phyloP scores from a whole-genome alignment of 176 grass and related monocot genomes.

The Chrysopogon serrulatus region DNA sequence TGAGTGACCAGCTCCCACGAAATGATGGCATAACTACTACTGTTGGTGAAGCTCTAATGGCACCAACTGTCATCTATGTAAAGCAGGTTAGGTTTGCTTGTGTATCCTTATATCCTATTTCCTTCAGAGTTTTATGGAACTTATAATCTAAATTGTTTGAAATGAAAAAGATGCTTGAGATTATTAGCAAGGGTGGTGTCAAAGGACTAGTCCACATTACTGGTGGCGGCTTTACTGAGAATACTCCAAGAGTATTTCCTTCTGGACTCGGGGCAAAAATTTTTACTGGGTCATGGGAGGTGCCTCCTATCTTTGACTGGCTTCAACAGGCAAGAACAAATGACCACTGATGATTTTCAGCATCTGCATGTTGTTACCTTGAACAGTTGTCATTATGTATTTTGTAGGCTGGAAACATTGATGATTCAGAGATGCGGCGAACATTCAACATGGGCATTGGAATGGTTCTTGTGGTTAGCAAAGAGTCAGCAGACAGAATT shows the following conservation, averaged over 20 bases:
- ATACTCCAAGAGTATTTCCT: constrained; percentile 74
- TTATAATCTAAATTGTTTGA: not conserved
- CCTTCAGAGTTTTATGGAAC: not conserved
- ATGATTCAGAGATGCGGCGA: constrained; percentile 77
- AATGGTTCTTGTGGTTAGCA: constrained; percentile 72
- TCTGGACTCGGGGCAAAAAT: constrained; percentile 59
- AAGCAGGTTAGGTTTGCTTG: constrained; percentile 56
- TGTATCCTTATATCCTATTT: not conserved
- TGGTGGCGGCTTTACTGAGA: constrained; percentile 87
- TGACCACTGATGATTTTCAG: not conserved
- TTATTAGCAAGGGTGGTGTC: constrained; percentile 72
- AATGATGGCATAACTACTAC: constrained; percentile 44
- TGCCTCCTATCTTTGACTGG: constrained; percentile 60
- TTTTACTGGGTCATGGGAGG: constrained; percentile 61
- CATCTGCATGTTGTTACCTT: not conserved
- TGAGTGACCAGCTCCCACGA: constrained; percentile 55
- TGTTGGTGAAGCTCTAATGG: constrained; percentile 92
- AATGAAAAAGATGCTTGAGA: too few species aligned
- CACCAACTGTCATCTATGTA: constrained; percentile 87
- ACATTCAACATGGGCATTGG: constrained; percentile 92
- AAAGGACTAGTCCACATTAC: constrained; percentile 93
- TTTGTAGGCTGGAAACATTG: constrained; percentile 66
- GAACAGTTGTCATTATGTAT: not conserved
- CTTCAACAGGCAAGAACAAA: constrained; percentile 49
- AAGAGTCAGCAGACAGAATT: constrained; percentile 40